A percentile compares a stretch with the other conserved stretches of the same genome.
Evolutionary conservation across 208 protist species (phyloP).

Genomic region (Leptomonas pyrrhocoris): DNA sequence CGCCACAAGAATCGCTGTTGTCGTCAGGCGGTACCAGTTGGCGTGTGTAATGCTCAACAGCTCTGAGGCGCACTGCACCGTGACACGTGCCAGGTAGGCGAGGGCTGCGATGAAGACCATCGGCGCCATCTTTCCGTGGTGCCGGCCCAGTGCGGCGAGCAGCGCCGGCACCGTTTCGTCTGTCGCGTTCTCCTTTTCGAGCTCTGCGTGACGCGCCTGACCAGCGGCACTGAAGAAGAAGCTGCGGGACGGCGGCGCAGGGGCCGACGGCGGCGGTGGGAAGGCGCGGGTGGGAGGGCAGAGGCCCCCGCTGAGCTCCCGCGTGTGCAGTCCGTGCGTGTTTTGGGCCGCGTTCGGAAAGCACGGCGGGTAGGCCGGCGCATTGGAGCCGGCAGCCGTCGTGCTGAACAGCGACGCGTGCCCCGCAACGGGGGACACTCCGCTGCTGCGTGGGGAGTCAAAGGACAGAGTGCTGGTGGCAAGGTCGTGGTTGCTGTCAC

Average conservation of each 20-base stretch:
- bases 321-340: constrained; percentile 16
- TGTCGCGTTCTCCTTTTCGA: neutral
- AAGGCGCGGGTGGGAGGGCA: neutral
- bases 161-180: constrained; percentile 27
- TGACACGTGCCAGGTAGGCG: constrained; percentile 77
- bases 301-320: constrained; percentile 2
- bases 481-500: constrained; percentile 31
- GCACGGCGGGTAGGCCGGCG: constrained; percentile 14
- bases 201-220: constrained; percentile 13
- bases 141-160: constrained; percentile 22
- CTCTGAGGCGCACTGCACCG: constrained; percentile 46
- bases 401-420: constrained; percentile 8
- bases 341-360: constrained; percentile 8
- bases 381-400: neutral
- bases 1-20: constrained; percentile 69
- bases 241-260: neutral
- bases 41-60: constrained; percentile 57
- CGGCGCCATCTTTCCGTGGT: constrained; percentile 47
- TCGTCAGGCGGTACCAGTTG: constrained; percentile 85
- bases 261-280: neutral
- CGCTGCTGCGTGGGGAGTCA: constrained; percentile 41
- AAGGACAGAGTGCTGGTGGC: constrained; percentile 51
- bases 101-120: constrained; percentile 84
- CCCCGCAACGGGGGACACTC: constrained; percentile 12
- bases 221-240: constrained; percentile 18